These are phyloP conservation scores for Ploettnerulaceae sp. DNA, from an alignment of 2,329 filamentous ascomycete genomes.

Conservation along the genomic window DNA sequence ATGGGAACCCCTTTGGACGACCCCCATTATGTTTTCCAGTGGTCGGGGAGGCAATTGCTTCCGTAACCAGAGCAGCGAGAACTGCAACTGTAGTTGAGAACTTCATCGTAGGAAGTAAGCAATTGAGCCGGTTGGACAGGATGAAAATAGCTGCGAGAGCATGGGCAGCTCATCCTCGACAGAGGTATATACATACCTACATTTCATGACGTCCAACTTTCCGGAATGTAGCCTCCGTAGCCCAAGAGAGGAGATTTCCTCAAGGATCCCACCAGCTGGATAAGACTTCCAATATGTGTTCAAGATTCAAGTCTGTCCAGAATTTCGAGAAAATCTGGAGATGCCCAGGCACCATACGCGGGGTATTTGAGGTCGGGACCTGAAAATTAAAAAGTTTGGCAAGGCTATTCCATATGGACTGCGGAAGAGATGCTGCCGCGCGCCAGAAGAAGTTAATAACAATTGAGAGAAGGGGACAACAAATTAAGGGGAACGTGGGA, in stretches of 20 bases:
- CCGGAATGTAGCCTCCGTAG: conserved; percentile 1
- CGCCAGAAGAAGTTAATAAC: neutral
- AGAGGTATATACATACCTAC: neutral
- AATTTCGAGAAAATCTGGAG: neutral
- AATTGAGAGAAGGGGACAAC: neutral
- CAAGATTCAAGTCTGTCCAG: neutral
- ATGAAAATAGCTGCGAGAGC: neutral
- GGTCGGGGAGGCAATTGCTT: neutral
- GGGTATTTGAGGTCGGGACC: neutral
- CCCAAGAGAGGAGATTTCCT: neutral
- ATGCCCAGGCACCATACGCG: conserved; percentile 3
- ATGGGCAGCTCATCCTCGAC: neutral
- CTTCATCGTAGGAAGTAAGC: neutral
- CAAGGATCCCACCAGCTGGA: neutral
- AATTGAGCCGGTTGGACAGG: neutral
- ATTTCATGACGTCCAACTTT: neutral
- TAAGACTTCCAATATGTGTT: neutral
- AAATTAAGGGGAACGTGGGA: neutral
- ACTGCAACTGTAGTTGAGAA: conserved; percentile 1
- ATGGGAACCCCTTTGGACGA: conserved; percentile 4
- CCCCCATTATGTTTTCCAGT: neutral
- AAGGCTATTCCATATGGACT: neutral
- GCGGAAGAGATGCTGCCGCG: neutral
- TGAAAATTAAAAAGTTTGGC: neutral
- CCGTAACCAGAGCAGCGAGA: neutral